Conservation (phyloP, 257 asterid species). For the Plantago ovata region DNA sequence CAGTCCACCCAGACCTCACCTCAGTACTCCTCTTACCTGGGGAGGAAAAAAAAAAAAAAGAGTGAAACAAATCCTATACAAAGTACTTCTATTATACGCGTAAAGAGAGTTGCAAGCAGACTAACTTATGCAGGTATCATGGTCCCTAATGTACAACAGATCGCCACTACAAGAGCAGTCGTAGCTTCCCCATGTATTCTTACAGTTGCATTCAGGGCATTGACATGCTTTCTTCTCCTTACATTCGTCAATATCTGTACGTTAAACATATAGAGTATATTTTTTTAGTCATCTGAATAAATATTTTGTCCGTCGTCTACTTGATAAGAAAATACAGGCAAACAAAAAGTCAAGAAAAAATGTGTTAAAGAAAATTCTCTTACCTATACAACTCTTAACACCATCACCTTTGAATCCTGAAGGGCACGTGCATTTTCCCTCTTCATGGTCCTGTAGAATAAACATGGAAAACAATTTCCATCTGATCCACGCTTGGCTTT, state of each 20-base stretch:
- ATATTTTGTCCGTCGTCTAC: too few relatives aligned
- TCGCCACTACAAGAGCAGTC: conserved; percentile 62
- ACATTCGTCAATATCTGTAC: conserved; percentile 68
- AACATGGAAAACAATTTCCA: background rate
- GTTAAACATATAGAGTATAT: background rate
- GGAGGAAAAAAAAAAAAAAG: conserved; percentile 11
- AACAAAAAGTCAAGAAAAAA: too few relatives aligned
- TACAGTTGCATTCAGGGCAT: conserved; percentile 78
- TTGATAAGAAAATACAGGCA: too few relatives aligned
- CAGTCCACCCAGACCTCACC: conserved; percentile 59
- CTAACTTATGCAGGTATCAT: conserved; percentile 82
- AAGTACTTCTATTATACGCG: conserved; percentile 2
- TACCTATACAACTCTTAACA: conserved; percentile 78
- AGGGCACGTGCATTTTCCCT: conserved; percentile 80
- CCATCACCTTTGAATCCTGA: conserved; percentile 87
- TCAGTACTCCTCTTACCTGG: conserved; percentile 57
- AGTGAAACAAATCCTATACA: conserved; percentile 2
- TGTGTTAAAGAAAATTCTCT: conserved; percentile 1
- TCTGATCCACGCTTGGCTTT: conserved; percentile 10
- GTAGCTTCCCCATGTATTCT: conserved; percentile 70
- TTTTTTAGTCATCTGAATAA: background rate
- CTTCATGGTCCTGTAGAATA: conserved; percentile 54
- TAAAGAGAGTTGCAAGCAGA: conserved; percentile 5
- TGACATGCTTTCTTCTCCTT: conserved; percentile 79
- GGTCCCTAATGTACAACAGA: conserved; percentile 64